Base-by-base conservation (phyloP, 2,329 filamentous ascomycete genomes). In the Alternaria gaisen region DNA sequence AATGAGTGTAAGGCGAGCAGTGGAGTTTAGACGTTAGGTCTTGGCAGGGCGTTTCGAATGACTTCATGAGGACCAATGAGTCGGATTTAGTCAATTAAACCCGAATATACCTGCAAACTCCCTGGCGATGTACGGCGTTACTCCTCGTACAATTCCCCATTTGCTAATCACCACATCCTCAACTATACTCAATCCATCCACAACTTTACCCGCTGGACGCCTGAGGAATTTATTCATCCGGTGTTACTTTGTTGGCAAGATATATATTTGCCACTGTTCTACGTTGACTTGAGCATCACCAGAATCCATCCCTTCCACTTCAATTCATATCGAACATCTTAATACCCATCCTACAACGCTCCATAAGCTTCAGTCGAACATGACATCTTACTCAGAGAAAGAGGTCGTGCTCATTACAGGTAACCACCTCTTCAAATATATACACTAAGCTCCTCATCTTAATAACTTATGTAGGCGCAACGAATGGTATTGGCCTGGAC, bases 401-500 rank as follows among this genome's bases (percentile, higher is more conserved):
- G 69, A 70, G 41, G 64, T 75, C 30, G 70, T 76, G 46, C 65
- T 77, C 14, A 58, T 77, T 44, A 76, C 75, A 41, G 72, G 74
- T 28, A 18, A 51, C 6, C 22, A 36, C 6, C 40, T 2, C n/a
- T 14, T 4, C 36, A 6, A n/a, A 14, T 4, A 8, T 6, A 6
- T 20, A 24, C 5, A 24, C 18, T 28, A 30, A 43, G 42, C 12
- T 26, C 46, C 30, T 38, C 46, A 50, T 50, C 14, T 47, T 30
- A 12, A 55, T 60, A 36, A 68, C 16, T 26, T 28, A 11, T 20
- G 7, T 43, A 77, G 76, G 77, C 26, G 74, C 69, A 16, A 80
- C 75, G 30, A 73, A 67, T 22, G 77, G 77, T 11, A 76, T 80
- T 41, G 79, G 79, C 22, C 71, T 72, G 11, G 79, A 77, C 38